Base-by-base conservation (phyloP, 108 stramenopile species). In the Pseudonitzschia multistriata region DNA sequence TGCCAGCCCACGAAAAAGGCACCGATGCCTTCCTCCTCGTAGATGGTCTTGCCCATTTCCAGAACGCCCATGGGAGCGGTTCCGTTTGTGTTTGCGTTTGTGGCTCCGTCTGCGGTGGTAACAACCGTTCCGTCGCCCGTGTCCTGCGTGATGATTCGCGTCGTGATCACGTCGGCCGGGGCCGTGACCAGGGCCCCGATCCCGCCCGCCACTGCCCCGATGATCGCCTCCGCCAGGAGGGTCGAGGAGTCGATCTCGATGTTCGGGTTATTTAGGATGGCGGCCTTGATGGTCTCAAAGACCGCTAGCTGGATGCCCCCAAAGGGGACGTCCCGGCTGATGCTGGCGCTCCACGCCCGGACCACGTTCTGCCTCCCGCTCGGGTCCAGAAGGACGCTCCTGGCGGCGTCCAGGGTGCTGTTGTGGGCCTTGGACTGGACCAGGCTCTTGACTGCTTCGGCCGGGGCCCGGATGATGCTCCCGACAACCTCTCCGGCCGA, bases 291-390 rank as follows among this genome's bases (percentile, higher is more conserved):
- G 5, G 61, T 25, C 39, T 81, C 80, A 39, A 81, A 81, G 37
- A 78, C 42, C 17, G 80, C 80, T 27, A 81, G 48, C 56, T 81
- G 73, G 15, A 81, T 78, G 7, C 57, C 80, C 25, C 80, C 80
- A 47, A 66, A 65, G 6, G 80, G 80, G 6, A 81, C 73, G 65
- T 81, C 80, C 24, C 76, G 31, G 15, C 52, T 49, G 17, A 78
- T 19, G 5, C 50, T 57, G 22, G 71, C 37, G 0, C 34, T 35
- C 79, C 79, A 80, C 30, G 79, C 75, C 24, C 49, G 57, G 36
- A 71, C 48, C 14, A 67, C 66, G 57, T 66, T 68, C 21, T 35
- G 34, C 48, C 75, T 15, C 34, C 79, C 71, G n/a, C 55, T 50
- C 8, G 52, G 52, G 1, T 29, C n/a, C n/a, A n/a, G n/a, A n/a